Conservation (phyloP, 2,329 filamentous ascomycete species). For the Cytospora schulzeri region DNA sequence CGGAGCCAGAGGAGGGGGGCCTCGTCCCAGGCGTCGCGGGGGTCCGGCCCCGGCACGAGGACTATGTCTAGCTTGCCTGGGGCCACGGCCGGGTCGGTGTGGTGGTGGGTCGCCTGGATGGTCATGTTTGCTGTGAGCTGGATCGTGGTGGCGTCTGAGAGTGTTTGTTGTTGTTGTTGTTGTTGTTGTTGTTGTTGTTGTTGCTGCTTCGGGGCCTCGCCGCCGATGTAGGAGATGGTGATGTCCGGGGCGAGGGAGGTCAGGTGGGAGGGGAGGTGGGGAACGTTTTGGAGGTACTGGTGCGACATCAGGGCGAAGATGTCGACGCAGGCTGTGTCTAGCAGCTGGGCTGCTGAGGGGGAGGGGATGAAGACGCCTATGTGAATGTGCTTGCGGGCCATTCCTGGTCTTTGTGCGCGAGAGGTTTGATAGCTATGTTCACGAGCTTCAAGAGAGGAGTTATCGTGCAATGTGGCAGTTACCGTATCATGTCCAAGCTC, state of each 20-base stretch:
- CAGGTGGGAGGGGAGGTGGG: constrained; percentile 41
- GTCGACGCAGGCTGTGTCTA: constrained; percentile 55
- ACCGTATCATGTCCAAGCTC: not conserved
- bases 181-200: not conserved
- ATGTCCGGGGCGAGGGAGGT: constrained; percentile 45
- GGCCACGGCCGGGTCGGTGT: constrained; percentile 47
- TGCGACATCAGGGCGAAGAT: constrained; percentile 49
- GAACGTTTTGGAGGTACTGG: constrained; percentile 44
- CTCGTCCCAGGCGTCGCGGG: constrained; percentile 36
- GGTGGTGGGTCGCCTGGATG: constrained; percentile 47
- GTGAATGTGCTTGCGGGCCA: constrained; percentile 36
- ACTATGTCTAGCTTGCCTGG: constrained; percentile 55
- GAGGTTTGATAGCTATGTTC: not conserved
- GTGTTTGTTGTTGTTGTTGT: too few species aligned
- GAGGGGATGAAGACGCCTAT: constrained; percentile 55
- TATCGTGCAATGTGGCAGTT: too few species aligned
- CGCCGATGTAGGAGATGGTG: constrained; percentile 50
- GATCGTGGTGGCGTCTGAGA: constrained; percentile 35
- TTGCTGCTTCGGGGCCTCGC: constrained; percentile 26
- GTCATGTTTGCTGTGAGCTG: constrained; percentile 44
- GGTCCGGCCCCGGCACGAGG: constrained; percentile 54
- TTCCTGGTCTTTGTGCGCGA: not conserved
- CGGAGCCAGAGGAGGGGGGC: constrained; percentile 46
- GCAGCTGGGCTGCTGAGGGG: constrained; percentile 42
- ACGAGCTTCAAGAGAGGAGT: not conserved